Base-by-base conservation (phyloP, 2,329 filamentous ascomycete genomes). In the Colletotrichum kahawae region DNA sequence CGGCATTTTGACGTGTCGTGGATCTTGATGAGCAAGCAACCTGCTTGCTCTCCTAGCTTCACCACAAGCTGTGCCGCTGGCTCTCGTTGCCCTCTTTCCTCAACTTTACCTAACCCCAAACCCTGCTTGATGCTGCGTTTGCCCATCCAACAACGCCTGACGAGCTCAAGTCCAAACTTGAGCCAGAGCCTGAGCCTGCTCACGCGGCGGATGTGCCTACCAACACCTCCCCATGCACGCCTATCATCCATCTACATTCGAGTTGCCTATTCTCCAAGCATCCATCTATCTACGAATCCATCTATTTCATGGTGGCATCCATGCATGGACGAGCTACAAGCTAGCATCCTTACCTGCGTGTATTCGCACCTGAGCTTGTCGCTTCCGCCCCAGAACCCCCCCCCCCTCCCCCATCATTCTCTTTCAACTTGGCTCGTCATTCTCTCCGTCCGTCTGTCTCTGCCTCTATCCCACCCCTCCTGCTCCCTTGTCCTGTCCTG, bases 361-460 rank as follows among this genome's bases (percentile, higher is more conserved):
- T 33, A 27, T 21, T 57, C 48, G 31, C 36, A 29, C 51, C 34
- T 54, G 31, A 56, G 31, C 65, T 57, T 33, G 48, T 57, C 51
- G 33, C 13, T 29, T 60, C 29, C 16, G 29, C 56, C 8, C 31
- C 56, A 31, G 31, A n/a, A 43, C 10, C 38, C 38, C 56, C 31
- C n/a, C 43, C 14, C 18, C 9, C 38, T 18, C 56, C 31, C 43
- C 43, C n/a, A 18, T 33, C 43, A 29, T 66, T 21, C 29, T 33
- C 65, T 38, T 76, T 77, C 43, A 34, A 36, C 74, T 70, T 59
- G 70, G 74, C 70, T 80, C 78, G 74, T 77, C 78, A n/a, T 27
- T 56, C 13, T 29, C 38, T 38, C 57, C 18, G 16, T 24, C 29
- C 38, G 56, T 72, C 73, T 70, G 65, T 70, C 63, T 78, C 77